Percentiles rank a stretch among this genome's conserved stretches.
phyloP scores from a whole-genome alignment of 1,284 basidiomycete species.

The Leccinum pachyderme region DNA sequence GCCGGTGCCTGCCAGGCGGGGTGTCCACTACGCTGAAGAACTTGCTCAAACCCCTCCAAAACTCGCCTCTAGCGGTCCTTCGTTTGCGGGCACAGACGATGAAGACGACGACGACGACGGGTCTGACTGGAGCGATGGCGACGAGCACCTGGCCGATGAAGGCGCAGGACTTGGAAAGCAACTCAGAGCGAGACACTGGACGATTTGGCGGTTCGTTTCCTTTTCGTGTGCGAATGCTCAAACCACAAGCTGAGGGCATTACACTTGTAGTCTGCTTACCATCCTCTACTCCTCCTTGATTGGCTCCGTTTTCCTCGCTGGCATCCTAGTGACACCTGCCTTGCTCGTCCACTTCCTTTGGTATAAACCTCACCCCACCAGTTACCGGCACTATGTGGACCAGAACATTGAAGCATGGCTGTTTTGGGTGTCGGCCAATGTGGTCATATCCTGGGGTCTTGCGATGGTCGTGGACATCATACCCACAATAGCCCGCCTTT shows the following conservation, averaged over 20 bases:
- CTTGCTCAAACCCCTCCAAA: conserved; percentile 27
- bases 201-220: conserved; percentile 50
- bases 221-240: neutral
- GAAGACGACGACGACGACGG: conserved; percentile 51
- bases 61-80: conserved; percentile 43
- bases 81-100: conserved; percentile 56
- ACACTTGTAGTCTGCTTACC: conserved; percentile 47
- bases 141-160: conserved; percentile 68
- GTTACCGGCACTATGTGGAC: conserved; percentile 56
- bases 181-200: conserved; percentile 46
- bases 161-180: conserved; percentile 61
- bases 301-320: conserved; percentile 65
- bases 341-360: conserved; percentile 66
- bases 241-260: conserved; percentile 3
- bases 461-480: conserved; percentile 67
- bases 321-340: conserved; percentile 55
- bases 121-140: conserved; percentile 74
- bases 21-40: conserved; percentile 57
- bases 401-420: conserved; percentile 75
- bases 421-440: conserved; percentile 74
- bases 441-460: conserved; percentile 73
- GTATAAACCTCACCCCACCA: conserved; percentile 57
- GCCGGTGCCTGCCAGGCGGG: conserved; percentile 26
- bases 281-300: conserved; percentile 69
- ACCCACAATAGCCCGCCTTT: conserved; percentile 50